A percentile compares a stretch with the other conserved stretches of the same genome.
Conservation (phyloP, 1,139 yeast species). For the Pichia sp. region DNA sequence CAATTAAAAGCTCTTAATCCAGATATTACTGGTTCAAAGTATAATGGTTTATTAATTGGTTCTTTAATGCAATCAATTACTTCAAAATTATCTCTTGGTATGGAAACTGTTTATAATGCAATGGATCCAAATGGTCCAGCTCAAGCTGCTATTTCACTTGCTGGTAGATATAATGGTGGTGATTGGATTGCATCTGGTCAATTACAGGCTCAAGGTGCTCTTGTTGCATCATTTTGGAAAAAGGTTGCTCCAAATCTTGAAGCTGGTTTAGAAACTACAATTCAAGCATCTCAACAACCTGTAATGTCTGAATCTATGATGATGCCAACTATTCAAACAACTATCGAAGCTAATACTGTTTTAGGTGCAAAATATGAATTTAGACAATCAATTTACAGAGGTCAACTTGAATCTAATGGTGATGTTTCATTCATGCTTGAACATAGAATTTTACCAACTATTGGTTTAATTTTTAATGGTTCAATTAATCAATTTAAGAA, state of each 20-base stretch:
- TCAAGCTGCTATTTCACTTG: conserved; percentile 86
- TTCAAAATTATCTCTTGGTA: conserved; percentile 78
- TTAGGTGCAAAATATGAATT: conserved; percentile 97
- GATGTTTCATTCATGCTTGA: conserved; percentile 88
- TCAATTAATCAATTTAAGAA: conserved; percentile 89
- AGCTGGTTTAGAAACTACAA: conserved; percentile 91
- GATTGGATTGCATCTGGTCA: conserved; percentile 95
- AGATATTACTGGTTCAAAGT: conserved; percentile 61
- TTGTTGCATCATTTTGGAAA: conserved; percentile 91
- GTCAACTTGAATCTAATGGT: conserved; percentile 88
- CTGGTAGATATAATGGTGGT: conserved; percentile 82
- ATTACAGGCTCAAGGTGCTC: conserved; percentile 87
- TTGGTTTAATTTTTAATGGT: conserved; percentile 84
- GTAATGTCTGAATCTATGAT: conserved; percentile 62
- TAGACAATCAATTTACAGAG: conserved; percentile 94
- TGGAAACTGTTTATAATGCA: conserved; percentile 86
- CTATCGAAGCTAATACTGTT: conserved; percentile 86
- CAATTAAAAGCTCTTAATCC: conserved; percentile 93
- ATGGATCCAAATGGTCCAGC: conserved; percentile 77
- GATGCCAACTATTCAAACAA: conserved; percentile 74
- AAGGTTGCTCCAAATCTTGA: conserved; percentile 87
- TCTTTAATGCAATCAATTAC: conserved; percentile 87
- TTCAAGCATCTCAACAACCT: conserved; percentile 74
- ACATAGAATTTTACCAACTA: conserved; percentile 88
- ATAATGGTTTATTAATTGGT: conserved; percentile 88